Conservation (phyloP, 169 alveolate species). For the Babesia gibsoni region DNA sequence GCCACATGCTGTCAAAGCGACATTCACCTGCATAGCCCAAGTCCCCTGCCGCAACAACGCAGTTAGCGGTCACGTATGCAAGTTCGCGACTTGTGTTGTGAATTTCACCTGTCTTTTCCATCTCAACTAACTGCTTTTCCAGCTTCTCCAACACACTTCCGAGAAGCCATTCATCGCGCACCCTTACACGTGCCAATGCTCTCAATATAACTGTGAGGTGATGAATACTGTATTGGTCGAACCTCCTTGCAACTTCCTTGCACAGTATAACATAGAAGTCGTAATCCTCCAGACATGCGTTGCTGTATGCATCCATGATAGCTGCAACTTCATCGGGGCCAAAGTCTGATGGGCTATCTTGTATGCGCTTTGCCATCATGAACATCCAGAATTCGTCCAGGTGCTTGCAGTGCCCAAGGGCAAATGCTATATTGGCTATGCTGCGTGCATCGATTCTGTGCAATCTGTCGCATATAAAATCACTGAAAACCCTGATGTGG, state of each 20-base stretch:
- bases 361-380: slow-evolving; percentile 63
- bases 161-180: slow-evolving; percentile 40
- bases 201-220: slow-evolving; percentile 39
- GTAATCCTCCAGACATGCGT: slow-evolving; percentile 60
- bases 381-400: slow-evolving; percentile 70
- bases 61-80: slow-evolving; percentile 23
- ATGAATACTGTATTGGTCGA: slow-evolving; percentile 23
- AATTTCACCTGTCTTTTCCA: background rate
- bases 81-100: background rate
- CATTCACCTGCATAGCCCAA: slow-evolving; percentile 46
- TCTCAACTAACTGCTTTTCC: background rate
- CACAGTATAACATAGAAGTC: slow-evolving; percentile 47
- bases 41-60: slow-evolving; percentile 50
- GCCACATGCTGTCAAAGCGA: slow-evolving; percentile 47
- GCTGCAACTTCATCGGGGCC: slow-evolving; percentile 60
- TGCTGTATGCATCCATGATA: slow-evolving; percentile 59
- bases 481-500: slow-evolving; percentile 55
- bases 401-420: slow-evolving; percentile 60
- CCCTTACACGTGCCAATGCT: slow-evolving; percentile 52
- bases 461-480: slow-evolving; percentile 56
- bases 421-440: slow-evolving; percentile 45
- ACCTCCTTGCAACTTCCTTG: slow-evolving; percentile 13
- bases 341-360: slow-evolving; percentile 20
- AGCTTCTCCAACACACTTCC: background rate
- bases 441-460: slow-evolving; percentile 44